Base-by-base conservation (phyloP, 805 yeast species). In the Candida lessepsii region DNA sequence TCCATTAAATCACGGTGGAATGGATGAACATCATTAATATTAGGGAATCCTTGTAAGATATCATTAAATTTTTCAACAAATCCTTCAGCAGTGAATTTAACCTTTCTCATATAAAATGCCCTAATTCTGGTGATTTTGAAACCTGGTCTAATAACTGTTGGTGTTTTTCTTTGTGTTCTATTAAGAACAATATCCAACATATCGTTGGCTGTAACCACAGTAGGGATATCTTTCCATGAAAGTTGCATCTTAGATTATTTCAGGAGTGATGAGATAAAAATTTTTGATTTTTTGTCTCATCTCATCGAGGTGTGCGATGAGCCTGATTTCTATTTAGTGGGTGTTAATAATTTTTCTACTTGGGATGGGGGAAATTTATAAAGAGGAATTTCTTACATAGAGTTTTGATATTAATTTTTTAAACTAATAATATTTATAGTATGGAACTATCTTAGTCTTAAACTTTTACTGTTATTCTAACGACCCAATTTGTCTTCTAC, bases 1-100 rank as follows among this genome's bases (percentile, higher is more conserved):
- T 93, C 98, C 90, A 93, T 86, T 64, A 93, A 75, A 70, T 93
- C 99, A 63, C 98, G 78, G 70, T 93, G 98, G 76, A 93, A 93
- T 2, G 99, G 99, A 65, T 93, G 99, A 42, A 93, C 86, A 61
- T 93, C 99, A 64, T 93, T 89, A 51, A 93, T 87, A 61, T 93
- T 86, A 46, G 99, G 99, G 72, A 93, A 93, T 9, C 96, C 95
- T 38, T 78, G 74, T 39, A 91, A 70, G 44, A 93, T 69, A 51
- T 88, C 96, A 47, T 81, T 82, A 55, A 91, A 83, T 70, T 93
- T 93, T 67, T 93, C 99, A 46, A 80, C 75, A 60, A 93, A 93
- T 14, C 99, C 98, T 60, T 93, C 99, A 39, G 95, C 86, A 9
- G 99, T 93, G 64, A 80, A 93, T 57, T 86, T 86, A 46, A 93